Evolutionary conservation across 345 rosid genomes (phyloP).

Genomic region (Camelina neglecta): DNA sequence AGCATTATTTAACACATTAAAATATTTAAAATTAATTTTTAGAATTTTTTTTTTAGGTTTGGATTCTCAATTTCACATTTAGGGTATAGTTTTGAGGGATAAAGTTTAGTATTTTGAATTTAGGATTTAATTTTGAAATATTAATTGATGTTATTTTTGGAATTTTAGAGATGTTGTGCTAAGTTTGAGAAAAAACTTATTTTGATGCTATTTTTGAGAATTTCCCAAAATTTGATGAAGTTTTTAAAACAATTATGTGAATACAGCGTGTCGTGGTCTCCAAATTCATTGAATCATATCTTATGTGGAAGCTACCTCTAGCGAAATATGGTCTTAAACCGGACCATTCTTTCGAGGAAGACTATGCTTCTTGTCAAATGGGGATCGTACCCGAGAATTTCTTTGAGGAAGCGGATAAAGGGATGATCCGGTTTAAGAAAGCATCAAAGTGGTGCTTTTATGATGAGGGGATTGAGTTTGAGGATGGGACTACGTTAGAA

Average conservation of each 20-base stretch:
- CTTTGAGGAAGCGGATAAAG: slow-evolving; percentile 81
- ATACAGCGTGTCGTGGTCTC: slow-evolving; percentile 68
- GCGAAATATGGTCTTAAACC: slow-evolving; percentile 79
- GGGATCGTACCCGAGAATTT: slow-evolving; percentile 80
- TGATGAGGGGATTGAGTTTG: slow-evolving; percentile 72
- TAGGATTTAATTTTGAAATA: no score
- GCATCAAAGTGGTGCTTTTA: slow-evolving; percentile 79
- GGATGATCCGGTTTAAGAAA: slow-evolving; percentile 70
- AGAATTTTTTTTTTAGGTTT: no score
- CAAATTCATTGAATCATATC: slow-evolving; percentile 83
- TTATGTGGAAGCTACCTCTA: slow-evolving; percentile 73
- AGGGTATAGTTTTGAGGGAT: no score
- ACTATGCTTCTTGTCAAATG: slow-evolving; percentile 97
- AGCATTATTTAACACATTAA: no score
- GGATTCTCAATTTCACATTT: no score
- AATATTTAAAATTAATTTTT: no score
- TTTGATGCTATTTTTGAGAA: no score
- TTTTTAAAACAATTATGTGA: not conserved
- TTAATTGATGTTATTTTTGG: no score
- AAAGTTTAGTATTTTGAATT: no score
- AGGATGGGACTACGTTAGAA: slow-evolving; percentile 60
- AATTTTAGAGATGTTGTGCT: no score
- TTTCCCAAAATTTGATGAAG: no score
- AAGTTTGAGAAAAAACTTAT: not conserved
- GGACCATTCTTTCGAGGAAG: slow-evolving; percentile 84